Evolutionary conservation across 2,329 filamentous ascomycete species (phyloP).

Genomic region (Ilyonectria robusta): DNA sequence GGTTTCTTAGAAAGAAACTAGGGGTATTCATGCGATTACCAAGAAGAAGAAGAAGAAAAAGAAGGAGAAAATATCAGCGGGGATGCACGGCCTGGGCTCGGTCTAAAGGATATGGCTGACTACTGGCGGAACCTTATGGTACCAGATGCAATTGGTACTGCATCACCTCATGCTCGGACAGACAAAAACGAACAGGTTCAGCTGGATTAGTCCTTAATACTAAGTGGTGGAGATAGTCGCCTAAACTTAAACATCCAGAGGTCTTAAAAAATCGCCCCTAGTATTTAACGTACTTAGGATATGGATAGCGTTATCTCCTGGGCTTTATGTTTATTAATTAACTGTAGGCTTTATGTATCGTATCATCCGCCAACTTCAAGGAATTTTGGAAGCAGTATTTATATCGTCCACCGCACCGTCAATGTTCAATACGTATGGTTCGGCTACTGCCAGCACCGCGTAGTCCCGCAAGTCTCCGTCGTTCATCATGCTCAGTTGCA

Average conservation of each 20-base stretch:
- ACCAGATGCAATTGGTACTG: not conserved
- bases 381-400: not conserved
- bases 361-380: not conserved
- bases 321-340: not conserved
- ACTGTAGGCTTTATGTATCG: not conserved
- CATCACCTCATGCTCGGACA: not conserved
- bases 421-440: too few species aligned
- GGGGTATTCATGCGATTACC: not conserved
- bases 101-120: not conserved
- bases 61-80: too few species aligned
- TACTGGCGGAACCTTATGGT: not conserved
- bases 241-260: not conserved
- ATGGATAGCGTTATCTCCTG: not conserved
- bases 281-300: not conserved
- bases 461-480: too few species aligned
- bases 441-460: too few species aligned
- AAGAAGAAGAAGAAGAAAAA: not conserved
- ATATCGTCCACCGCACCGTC: not conserved
- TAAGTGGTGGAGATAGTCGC: not conserved
- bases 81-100: too few species aligned
- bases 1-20: conserved; percentile 12
- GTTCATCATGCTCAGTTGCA: too few species aligned
- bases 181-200: not conserved
- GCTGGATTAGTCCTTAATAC: not conserved
- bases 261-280: not conserved